Evolutionary conservation across 192 early-diverging fungal species (phyloP).

Genomic region (Allomyces javanicus): DNA sequence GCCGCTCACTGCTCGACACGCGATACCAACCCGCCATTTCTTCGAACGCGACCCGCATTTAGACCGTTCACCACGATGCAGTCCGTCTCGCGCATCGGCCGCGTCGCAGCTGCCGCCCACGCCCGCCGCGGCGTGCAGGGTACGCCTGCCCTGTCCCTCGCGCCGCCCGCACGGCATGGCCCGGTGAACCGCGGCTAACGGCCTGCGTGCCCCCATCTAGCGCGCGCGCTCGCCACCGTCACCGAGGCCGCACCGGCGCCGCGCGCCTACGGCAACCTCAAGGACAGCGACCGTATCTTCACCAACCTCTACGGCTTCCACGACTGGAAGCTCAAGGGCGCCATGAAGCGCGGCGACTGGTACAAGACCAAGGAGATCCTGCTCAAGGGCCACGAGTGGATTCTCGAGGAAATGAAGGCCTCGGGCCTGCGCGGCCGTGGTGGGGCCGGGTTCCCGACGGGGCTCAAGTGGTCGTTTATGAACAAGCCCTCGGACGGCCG

Average conservation of each 20-base stretch:
- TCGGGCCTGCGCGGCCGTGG: slow-evolving; percentile 86
- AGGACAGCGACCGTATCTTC: slow-evolving; percentile 90
- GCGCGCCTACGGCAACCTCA: slow-evolving; percentile 40
- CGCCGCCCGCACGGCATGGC: no score
- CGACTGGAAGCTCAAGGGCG: slow-evolving; percentile 73
- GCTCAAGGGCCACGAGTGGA: slow-evolving; percentile 90
- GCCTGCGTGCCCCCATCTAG: no score
- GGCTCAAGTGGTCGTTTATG: slow-evolving; percentile 99
- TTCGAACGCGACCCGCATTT: no score
- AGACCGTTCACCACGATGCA: no score
- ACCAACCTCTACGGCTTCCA: slow-evolving; percentile 91
- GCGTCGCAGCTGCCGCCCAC: no score
- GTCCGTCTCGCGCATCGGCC: no score
- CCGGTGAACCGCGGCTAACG: no score
- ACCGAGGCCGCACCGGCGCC: slow-evolving; percentile 1
- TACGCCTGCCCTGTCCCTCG: no score
- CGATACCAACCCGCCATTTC: no score
- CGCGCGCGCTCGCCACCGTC: slow-evolving; percentile 1
- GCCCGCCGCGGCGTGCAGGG: no score
- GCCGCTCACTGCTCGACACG: no score
- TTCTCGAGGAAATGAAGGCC: slow-evolving; percentile 90
- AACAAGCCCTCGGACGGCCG: slow-evolving; percentile 74
- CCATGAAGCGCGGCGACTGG: slow-evolving; percentile 92
- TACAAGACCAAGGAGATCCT: slow-evolving; percentile 97
- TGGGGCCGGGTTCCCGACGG: slow-evolving; percentile 94